phyloP scores from a whole-genome alignment of 108 stramenopile species.

The Parietichytrium sp. region DNA sequence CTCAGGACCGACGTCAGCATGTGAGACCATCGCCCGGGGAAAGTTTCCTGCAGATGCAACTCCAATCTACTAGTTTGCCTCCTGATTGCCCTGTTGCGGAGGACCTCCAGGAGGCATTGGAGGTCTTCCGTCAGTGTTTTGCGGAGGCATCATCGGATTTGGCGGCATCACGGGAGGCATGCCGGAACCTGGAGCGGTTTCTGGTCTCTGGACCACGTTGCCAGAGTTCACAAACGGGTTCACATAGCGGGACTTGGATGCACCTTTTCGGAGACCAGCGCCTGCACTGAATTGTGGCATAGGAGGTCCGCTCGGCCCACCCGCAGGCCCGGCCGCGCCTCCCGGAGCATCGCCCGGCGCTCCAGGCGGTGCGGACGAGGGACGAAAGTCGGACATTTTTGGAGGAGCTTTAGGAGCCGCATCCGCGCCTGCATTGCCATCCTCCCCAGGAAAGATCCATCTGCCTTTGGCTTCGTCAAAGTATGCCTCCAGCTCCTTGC shows the following conservation, averaged over 20 bases:
- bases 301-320: too few species aligned
- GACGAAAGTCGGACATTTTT: background rate
- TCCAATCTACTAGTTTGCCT: too few species aligned
- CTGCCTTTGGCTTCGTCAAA: conserved; percentile 16
- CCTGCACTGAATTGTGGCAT: conserved; percentile 25
- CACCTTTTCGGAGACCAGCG: background rate
- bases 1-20: too few species aligned
- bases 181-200: conserved; percentile 17
- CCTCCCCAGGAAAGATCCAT: conserved; percentile 13
- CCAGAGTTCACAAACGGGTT: background rate
- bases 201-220: background rate
- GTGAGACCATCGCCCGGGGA: too few species aligned
- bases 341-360: background rate
- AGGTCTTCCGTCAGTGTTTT: too few species aligned
- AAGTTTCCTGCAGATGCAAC: too few species aligned
- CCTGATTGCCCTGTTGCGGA: too few species aligned
- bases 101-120: too few species aligned
- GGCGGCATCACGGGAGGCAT: too few species aligned
- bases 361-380: conserved; percentile 15
- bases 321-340: background rate
- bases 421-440: background rate
- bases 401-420: conserved; percentile 13
- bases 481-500: conserved; percentile 24
- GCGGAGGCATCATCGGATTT: too few species aligned
- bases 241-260: conserved; percentile 17